Evolutionary conservation across 2,329 filamentous ascomycete species (phyloP).

Genomic region (Phialocephala subalpina): DNA sequence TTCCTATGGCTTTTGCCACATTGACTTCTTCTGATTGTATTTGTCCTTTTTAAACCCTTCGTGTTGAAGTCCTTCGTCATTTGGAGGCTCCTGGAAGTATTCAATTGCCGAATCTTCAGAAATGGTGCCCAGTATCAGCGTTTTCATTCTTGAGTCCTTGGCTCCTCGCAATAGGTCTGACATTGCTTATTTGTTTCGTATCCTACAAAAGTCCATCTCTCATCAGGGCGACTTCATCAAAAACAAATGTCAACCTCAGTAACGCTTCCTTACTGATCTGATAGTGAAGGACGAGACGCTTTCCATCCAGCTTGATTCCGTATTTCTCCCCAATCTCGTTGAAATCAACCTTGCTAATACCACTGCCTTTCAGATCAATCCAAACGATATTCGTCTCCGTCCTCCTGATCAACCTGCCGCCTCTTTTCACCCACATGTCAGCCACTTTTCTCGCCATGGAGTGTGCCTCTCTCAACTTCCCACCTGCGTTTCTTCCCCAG

Average conservation of each 20-base stretch:
- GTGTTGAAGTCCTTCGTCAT: too few relatives aligned
- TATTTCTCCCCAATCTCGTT: constrained; percentile 61
- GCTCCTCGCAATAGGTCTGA: neutral
- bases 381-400: constrained; percentile 77
- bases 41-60: too few relatives aligned
- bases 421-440: constrained; percentile 55
- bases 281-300: constrained; percentile 72
- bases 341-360: constrained; percentile 59
- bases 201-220: neutral
- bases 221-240: constrained; percentile 4
- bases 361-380: constrained; percentile 66
- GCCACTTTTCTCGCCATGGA: constrained; percentile 57
- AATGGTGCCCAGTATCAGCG: too few relatives aligned
- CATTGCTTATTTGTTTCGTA: neutral
- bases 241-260: constrained; percentile 4
- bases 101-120: too few relatives aligned
- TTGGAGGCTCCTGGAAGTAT: too few relatives aligned
- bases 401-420: constrained; percentile 65
- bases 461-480: constrained; percentile 68
- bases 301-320: constrained; percentile 63
- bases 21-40: too few relatives aligned
- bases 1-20: too few relatives aligned
- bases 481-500: constrained; percentile 53
- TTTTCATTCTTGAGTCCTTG: too few relatives aligned
- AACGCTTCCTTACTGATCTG: constrained; percentile 69